Evolutionary conservation across 331 rosid genomes (phyloP), one percentile per base, ranked within the genome.

Genomic region (Erythrophleum ivorense): DNA sequence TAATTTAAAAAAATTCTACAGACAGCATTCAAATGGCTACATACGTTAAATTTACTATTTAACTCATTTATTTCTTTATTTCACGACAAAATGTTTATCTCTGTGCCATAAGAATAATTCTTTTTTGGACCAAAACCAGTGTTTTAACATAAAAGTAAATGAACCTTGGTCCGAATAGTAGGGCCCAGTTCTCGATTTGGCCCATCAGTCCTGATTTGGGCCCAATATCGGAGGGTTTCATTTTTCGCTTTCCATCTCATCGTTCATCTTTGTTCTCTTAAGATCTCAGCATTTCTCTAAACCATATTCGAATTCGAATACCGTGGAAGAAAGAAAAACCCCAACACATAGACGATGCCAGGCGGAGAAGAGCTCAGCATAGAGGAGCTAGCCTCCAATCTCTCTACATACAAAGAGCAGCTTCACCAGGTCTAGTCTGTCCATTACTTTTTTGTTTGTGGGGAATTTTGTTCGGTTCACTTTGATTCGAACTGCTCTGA

Each of bases 351-450:
- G 34, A 77, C 41, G 15, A 88, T 88, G 91, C 85, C 86, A 85
- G 90, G 82, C 31, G 89, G 89, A 54, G 95, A 91, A 67, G 97
- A 95, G 78, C 84, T 93, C 7, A 91, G 88, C 97, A 86, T 92
- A 21, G 82, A 89, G 33, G 98, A 95, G 84, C 68, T 95, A 15
- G 89, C 97, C 79, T 88, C 94, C 75, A 95, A 89, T 88, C 97
- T 95, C 69, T 86, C 97, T 9, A 86, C 88, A 36, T 95, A 93
- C 91, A 91, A 91, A 82, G 90, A 91, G 29, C 97, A 95, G 89
- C 97, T 91, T 67, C 91, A 78, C 7, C 92, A 95, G 97, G 98
- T 88, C 3, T 5, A 9, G 12, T 69, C n/a, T 70, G 7, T 49
- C n/a, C 49, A 36, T 52, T 9, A 29, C 13, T 29, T 19, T n/a